Evolutionary conservation across 2,329 filamentous ascomycete species (phyloP).

Genomic region (Colletotrichum brevisporum): DNA sequence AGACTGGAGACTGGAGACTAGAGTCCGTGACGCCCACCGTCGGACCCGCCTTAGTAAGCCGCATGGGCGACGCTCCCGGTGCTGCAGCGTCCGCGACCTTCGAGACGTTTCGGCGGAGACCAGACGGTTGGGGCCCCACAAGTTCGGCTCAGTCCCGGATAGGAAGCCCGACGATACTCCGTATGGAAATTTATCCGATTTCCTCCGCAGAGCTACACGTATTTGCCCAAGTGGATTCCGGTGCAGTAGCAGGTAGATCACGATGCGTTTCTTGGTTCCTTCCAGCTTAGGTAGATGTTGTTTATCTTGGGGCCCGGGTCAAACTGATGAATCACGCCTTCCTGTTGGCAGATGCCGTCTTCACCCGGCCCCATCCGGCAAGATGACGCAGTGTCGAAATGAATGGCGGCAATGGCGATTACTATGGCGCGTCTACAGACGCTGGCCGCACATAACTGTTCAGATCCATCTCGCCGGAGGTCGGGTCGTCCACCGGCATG

Average conservation of each 20-base stretch:
- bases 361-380: background rate
- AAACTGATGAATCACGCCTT: constrained; percentile 20
- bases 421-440: constrained; percentile 4
- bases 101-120: constrained; percentile 13
- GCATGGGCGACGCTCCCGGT: background rate
- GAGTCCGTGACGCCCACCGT: constrained; percentile 34
- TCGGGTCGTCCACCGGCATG: background rate
- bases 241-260: no score
- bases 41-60: constrained; percentile 30
- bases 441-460: no score
- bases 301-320: no score
- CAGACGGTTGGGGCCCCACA: constrained; percentile 25
- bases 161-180: no score
- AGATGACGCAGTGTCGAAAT: constrained; percentile 6
- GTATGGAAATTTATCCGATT: no score
- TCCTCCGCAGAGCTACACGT: no score
- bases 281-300: background rate
- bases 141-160: background rate
- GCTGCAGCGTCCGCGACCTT: background rate
- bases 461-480: no score
- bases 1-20: no score
- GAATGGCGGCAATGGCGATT: constrained; percentile 16
- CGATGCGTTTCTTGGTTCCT: no score
- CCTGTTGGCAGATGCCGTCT: background rate
- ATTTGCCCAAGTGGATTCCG: no score